Evolutionary conservation across 2,329 filamentous ascomycete species (phyloP).

Genomic region (Plectosphaerella sp.): DNA sequence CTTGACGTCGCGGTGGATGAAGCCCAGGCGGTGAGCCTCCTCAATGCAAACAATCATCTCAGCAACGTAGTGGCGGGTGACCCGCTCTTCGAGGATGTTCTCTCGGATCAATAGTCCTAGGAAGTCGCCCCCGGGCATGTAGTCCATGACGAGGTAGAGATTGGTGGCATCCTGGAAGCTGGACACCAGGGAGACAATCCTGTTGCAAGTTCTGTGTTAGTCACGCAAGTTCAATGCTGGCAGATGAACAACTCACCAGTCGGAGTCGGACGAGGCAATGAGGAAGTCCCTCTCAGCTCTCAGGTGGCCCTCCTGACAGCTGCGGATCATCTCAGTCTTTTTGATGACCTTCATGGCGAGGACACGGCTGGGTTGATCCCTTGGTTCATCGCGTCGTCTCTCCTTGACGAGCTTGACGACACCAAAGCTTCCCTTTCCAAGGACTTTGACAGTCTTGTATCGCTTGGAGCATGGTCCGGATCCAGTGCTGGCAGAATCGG

Average conservation of each 20-base stretch:
- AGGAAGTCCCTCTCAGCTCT: conserved; percentile 90
- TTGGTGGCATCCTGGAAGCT: conserved; percentile 85
- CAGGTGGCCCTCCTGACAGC: conserved; percentile 87
- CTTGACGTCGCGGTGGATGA: conserved; percentile 95
- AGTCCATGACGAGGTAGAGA: conserved; percentile 95
- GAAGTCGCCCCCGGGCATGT: conserved; percentile 96
- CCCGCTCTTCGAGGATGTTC: conserved; percentile 72
- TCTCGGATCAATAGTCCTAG: conserved; percentile 81
- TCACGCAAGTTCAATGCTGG: conserved; percentile 5
- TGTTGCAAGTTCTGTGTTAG: conserved; percentile 20
- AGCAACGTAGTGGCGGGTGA: conserved; percentile 82
- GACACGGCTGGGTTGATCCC: neutral
- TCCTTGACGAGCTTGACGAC: conserved; percentile 83
- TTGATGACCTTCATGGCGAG: conserved; percentile 97
- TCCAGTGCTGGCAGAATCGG: neutral
- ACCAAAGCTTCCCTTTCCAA: conserved; percentile 93
- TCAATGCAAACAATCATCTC: conserved; percentile 97
- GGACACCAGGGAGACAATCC: conserved; percentile 80
- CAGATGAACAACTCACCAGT: conserved; percentile 50
- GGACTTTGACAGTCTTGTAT: conserved; percentile 77
- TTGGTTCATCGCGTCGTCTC: conserved; percentile 25
- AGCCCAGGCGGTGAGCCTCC: conserved; percentile 80
- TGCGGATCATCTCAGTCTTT: conserved; percentile 88
- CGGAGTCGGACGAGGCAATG: conserved; percentile 80
- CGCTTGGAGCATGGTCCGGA: conserved; percentile 32